Conservation (phyloP, 257 asterid species). For the Fraxinus excelsior region DNA sequence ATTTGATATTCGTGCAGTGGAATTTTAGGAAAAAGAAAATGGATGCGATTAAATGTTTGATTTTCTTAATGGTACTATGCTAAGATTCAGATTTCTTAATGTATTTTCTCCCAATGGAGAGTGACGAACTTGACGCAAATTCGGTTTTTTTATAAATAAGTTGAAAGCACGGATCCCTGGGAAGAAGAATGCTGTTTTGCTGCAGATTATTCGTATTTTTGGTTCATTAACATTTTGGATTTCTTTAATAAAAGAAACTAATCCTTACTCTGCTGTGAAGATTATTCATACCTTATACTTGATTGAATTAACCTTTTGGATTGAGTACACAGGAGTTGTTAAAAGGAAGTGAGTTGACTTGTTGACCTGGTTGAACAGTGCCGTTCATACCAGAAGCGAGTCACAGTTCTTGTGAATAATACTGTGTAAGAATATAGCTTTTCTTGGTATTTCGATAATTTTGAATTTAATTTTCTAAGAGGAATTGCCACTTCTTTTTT, state of each 20-base stretch:
- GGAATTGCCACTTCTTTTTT: conserved; percentile 11
- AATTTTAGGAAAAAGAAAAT: too few relatives aligned
- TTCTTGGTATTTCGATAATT: conserved; percentile 10
- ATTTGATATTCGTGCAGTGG: too few relatives aligned
- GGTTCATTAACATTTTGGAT: background rate
- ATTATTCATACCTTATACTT: background rate
- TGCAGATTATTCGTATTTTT: background rate
- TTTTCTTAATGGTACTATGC: too few relatives aligned
- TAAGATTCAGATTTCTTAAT: too few relatives aligned
- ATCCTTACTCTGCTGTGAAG: background rate
- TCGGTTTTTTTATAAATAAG: background rate
- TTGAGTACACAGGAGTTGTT: conserved; percentile 59
- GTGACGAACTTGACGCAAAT: background rate
- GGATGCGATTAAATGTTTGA: too few relatives aligned
- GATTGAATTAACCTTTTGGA: background rate
- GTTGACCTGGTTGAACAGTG: conserved; percentile 97
- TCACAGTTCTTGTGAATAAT: conserved; percentile 85
- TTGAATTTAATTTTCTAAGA: conserved; percentile 12
- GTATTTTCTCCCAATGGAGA: background rate
- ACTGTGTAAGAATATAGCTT: conserved; percentile 58
- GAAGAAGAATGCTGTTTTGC: background rate
- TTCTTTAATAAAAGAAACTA: background rate
- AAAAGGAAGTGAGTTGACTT: conserved; percentile 84
- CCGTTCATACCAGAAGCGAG: conserved; percentile 84
- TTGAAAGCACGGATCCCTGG: background rate